phyloP scores from a whole-genome alignment of 192 early-diverging fungal genomes.

The Spinellus fusiger region DNA sequence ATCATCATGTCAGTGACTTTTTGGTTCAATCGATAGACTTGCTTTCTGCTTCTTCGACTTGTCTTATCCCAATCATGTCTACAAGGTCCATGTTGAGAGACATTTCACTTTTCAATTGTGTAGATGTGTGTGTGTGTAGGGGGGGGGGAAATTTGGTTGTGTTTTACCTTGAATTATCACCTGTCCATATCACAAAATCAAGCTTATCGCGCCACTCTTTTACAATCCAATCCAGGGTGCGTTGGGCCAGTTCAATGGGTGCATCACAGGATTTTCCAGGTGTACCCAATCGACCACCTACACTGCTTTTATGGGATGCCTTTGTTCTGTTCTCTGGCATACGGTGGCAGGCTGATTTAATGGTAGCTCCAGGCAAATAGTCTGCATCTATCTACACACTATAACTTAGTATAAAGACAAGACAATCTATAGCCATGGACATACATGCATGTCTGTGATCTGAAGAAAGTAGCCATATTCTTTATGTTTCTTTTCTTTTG shows the following conservation, averaged over 20 bases:
- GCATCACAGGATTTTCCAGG: conserved; percentile 55
- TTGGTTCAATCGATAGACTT: conserved; percentile 3
- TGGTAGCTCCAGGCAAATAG: conserved; percentile 47
- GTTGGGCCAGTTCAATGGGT: conserved; percentile 50
- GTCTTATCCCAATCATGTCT: conserved; percentile 13
- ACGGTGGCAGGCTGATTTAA: conserved; percentile 55
- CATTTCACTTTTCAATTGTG: background rate
- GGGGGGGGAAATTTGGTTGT: background rate
- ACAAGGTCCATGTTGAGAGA: too few species aligned
- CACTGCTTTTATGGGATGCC: conserved; percentile 18
- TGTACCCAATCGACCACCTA: conserved; percentile 46
- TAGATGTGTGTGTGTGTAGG: background rate
- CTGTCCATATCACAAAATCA: conserved; percentile 73
- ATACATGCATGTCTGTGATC: conserved; percentile 61
- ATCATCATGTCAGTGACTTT: conserved; percentile 5
- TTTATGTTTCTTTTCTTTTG: background rate
- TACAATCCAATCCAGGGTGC: conserved; percentile 54
- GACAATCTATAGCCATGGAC: background rate
- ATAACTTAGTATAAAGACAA: background rate
- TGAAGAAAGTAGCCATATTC: conserved; percentile 56
- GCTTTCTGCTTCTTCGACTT: background rate
- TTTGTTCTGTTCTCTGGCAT: conserved; percentile 1
- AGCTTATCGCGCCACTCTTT: conserved; percentile 37
- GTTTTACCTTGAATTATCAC: conserved; percentile 58
- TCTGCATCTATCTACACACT: conserved; percentile 40